Evolutionary conservation across 768 basidiomycete genomes (phyloP).

Genomic region (Lactarius pseudohatsudake): DNA sequence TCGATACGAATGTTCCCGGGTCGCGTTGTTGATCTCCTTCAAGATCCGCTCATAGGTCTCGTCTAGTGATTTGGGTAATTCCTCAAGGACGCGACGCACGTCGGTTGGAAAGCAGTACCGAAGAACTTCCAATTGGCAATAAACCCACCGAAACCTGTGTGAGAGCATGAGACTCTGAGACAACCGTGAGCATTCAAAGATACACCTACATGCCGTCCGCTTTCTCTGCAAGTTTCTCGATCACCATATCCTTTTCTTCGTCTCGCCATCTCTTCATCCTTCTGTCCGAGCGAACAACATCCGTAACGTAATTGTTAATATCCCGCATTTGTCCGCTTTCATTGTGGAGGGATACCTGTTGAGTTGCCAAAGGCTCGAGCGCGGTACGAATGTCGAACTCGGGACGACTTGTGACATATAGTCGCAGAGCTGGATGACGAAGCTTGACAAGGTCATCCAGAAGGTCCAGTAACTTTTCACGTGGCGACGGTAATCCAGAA

Average conservation of each 20-base stretch:
- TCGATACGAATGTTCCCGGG: neutral
- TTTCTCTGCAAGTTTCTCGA: neutral
- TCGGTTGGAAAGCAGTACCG: slow-evolving; percentile 1
- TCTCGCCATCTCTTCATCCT: neutral
- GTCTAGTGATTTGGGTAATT: slow-evolving; percentile 7
- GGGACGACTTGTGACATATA: neutral
- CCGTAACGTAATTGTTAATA: neutral
- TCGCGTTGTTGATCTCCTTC: neutral
- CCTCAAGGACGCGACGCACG: neutral
- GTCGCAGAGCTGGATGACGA: neutral
- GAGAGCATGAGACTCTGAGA: neutral
- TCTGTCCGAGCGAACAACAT: neutral
- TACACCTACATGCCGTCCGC: neutral
- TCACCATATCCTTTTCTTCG: neutral
- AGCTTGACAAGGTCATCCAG: neutral
- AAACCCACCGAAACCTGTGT: slow-evolving; percentile 13
- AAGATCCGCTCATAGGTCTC: slow-evolving; percentile 8
- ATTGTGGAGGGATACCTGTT: neutral
- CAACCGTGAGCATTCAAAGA: neutral
- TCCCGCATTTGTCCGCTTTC: neutral
- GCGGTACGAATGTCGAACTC: neutral
- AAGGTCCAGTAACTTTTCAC: neutral
- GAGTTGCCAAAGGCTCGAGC: neutral
- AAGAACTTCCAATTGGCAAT: slow-evolving; percentile 5
- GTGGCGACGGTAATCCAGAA: neutral